phyloP scores from a whole-genome alignment of 805 yeast species.

The Nakazawaea molendinolei region DNA sequence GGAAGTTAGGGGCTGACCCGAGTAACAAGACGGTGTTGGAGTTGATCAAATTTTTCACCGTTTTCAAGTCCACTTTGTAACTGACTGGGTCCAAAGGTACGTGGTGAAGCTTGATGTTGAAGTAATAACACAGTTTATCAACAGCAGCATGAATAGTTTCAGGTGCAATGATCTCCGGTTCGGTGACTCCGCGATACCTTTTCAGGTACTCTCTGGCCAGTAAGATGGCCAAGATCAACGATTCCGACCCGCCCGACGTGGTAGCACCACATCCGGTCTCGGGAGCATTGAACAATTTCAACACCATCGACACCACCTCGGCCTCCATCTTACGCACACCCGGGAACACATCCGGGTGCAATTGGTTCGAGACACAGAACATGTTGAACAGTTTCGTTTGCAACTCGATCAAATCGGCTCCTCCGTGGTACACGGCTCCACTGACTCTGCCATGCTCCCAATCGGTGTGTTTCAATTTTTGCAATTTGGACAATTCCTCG shows the following conservation, averaged over 20 bases:
- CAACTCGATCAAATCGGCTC: conserved; percentile 62
- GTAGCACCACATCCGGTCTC: conserved; percentile 66
- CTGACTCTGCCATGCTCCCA: conserved; percentile 86
- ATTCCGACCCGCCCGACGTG: conserved; percentile 95
- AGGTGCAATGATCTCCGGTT: conserved; percentile 89
- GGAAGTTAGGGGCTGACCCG: conserved; percentile 96
- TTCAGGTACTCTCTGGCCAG: conserved; percentile 79
- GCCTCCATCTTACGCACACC: conserved; percentile 95
- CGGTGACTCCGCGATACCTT: conserved; percentile 46
- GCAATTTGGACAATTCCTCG: conserved; percentile 42
- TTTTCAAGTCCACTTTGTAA: conserved; percentile 57
- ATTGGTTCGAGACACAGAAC: conserved; percentile 85
- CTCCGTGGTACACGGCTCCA: conserved; percentile 97
- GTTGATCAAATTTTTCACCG: conserved; percentile 62
- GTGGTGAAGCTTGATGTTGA: conserved; percentile 76
- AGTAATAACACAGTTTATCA: conserved; percentile 87
- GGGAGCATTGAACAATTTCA: conserved; percentile 78
- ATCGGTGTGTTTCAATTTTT: conserved; percentile 53
- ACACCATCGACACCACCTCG: conserved; percentile 88
- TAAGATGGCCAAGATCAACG: conserved; percentile 76
- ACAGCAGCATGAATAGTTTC: conserved; percentile 90
- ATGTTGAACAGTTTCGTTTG: conserved; percentile 73
- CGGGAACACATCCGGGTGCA: conserved; percentile 96
- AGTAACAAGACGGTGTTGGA: conserved; percentile 74
- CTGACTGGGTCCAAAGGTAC: conserved; percentile 68